Conservation (phyloP, 352 stramenopile species). For the Pythium brachiatum region DNA sequence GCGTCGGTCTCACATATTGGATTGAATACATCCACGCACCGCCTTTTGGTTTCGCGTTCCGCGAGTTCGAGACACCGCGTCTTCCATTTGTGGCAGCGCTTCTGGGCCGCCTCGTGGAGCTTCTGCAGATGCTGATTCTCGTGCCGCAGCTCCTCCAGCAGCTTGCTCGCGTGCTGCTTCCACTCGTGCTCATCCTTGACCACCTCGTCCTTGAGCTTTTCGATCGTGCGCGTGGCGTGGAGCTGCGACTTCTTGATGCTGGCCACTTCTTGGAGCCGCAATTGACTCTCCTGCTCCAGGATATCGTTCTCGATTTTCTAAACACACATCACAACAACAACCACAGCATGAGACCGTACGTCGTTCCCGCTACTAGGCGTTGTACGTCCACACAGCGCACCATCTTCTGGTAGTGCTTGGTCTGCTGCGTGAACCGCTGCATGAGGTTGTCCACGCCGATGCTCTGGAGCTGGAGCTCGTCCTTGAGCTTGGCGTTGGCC, state of each 20-base stretch:
- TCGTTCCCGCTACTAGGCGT: no score
- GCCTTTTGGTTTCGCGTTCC: constrained; percentile 37
- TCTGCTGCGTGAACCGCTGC: constrained; percentile 67
- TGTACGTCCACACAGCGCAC: no score
- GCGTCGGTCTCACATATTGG: background rate
- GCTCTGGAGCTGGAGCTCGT: constrained; percentile 73
- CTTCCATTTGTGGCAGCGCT: constrained; percentile 75
- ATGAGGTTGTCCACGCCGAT: constrained; percentile 82
- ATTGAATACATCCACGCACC: constrained; percentile 2
- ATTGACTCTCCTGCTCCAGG: constrained; percentile 62
- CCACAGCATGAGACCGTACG: background rate
- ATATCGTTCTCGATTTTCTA: constrained; percentile 82
- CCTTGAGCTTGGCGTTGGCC: constrained; percentile 78
- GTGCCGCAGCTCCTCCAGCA: constrained; percentile 55
- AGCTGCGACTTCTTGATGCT: constrained; percentile 66
- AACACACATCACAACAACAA: no score
- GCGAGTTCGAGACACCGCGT: constrained; percentile 47
- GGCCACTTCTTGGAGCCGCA: constrained; percentile 57
- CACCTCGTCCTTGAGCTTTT: constrained; percentile 59
- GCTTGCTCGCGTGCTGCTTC: constrained; percentile 47
- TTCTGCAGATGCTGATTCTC: constrained; percentile 61
- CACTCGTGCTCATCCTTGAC: constrained; percentile 50
- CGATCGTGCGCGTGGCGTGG: constrained; percentile 45
- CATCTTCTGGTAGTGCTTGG: constrained; percentile 69
- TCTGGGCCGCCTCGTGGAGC: constrained; percentile 57